phyloP scores from a whole-genome alignment of 768 basidiomycete genomes.

The Trametes cubensis region DNA sequence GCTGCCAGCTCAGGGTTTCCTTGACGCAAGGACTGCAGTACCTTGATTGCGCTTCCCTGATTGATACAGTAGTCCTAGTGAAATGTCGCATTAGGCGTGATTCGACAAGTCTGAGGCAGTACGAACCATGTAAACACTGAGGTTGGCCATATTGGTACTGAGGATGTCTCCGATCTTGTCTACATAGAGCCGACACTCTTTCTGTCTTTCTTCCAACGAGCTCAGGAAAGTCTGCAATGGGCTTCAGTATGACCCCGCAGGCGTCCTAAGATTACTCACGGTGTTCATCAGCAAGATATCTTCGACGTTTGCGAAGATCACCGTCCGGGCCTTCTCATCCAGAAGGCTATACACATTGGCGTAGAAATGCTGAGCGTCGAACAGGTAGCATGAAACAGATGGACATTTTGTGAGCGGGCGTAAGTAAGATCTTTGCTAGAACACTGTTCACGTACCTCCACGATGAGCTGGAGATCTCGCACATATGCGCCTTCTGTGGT shows the following conservation, averaged over 20 bases:
- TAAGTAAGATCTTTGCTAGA: not conserved
- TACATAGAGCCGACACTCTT: slow-evolving; percentile 87
- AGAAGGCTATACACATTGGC: slow-evolving; percentile 72
- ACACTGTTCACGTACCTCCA: slow-evolving; percentile 59
- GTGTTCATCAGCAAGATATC: slow-evolving; percentile 90
- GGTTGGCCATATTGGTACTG: slow-evolving; percentile 69
- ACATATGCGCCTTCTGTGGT: slow-evolving; percentile 90
- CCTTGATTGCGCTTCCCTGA: slow-evolving; percentile 75
- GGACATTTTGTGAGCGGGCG: not conserved
- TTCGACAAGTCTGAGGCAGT: not conserved
- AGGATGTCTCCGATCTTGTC: slow-evolving; percentile 88
- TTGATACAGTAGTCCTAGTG: slow-evolving; percentile 87
- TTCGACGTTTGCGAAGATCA: slow-evolving; percentile 92
- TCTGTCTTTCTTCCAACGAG: slow-evolving; percentile 88
- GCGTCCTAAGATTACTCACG: slow-evolving; percentile 42
- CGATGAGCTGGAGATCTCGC: slow-evolving; percentile 86
- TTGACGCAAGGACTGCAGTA: slow-evolving; percentile 72
- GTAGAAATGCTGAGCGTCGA: slow-evolving; percentile 76
- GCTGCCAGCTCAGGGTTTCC: slow-evolving; percentile 63
- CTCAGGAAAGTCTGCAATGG: slow-evolving; percentile 72
- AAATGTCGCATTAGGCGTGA: not conserved
- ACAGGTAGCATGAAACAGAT: no score
- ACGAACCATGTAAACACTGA: slow-evolving; percentile 79
- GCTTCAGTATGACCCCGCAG: not conserved
- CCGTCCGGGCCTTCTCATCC: slow-evolving; percentile 73